These are phyloP conservation scores for Eucommia ulmoides DNA, from an alignment of 257 asterid genomes.

Conservation along the genomic window DNA sequence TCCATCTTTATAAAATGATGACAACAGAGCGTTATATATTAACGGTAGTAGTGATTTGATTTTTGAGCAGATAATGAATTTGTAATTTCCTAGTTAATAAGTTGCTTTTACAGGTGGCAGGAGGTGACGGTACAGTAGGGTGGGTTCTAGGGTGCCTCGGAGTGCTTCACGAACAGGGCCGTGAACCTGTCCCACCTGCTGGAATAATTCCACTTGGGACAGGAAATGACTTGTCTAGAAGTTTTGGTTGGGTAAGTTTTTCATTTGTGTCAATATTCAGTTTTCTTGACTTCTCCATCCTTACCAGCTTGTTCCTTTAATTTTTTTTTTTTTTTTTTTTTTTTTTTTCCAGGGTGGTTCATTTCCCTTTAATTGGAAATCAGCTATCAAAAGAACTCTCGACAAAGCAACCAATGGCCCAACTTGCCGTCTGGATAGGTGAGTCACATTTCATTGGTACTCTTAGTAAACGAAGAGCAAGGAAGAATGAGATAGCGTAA, in stretches of 20 bases:
- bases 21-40: no score
- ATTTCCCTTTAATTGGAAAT: conserved; percentile 90
- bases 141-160: conserved; percentile 99
- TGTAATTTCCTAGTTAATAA: conserved; percentile 10
- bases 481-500: no score
- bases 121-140: conserved; percentile 99
- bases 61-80: conserved; percentile 1
- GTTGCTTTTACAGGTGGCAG: conserved; percentile 73
- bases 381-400: conserved; percentile 78
- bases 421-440: conserved; percentile 68
- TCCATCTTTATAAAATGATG: no score
- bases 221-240: conserved; percentile 93
- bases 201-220: conserved; percentile 94
- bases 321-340: conserved; percentile 5
- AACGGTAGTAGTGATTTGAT: no score
- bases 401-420: conserved; percentile 52
- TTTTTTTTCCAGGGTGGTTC: conserved; percentile 68
- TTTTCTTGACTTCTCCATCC: conserved; percentile 9
- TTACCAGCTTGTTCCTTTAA: conserved; percentile 13
- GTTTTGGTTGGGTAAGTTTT: conserved; percentile 86
- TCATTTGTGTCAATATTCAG: conserved; percentile 8
- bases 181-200: conserved; percentile 74
- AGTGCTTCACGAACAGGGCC: conserved; percentile 48
- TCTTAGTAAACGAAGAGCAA: no score
- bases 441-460: conserved; percentile 1